These are phyloP conservation scores for Desmodesmus armatus DNA, from an alignment of 139 green algal species.

Conservation along the genomic window DNA sequence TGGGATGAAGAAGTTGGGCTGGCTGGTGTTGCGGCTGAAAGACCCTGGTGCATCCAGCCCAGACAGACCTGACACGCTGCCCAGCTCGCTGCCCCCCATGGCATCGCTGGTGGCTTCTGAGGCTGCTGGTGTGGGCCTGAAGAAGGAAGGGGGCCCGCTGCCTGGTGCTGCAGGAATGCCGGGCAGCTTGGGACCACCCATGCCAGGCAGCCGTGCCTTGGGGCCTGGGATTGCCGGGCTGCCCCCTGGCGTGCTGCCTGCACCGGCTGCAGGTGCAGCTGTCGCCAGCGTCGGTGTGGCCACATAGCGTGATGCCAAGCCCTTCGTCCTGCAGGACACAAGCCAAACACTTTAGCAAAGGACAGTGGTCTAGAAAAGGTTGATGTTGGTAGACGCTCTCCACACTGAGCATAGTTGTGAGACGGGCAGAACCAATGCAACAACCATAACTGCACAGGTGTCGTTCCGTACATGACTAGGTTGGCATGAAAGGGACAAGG, in stretches of 20 bases:
- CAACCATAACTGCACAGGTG: no score
- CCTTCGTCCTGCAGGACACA: background rate
- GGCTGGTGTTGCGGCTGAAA: background rate
- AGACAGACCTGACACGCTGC: conserved; percentile 21
- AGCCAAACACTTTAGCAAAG: no score
- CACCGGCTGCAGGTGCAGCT: background rate
- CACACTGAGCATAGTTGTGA: no score
- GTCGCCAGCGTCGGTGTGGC: background rate
- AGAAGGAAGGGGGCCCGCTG: background rate
- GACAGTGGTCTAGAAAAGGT: no score
- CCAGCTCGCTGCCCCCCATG: background rate
- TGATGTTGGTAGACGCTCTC: no score
- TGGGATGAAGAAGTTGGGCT: conserved; percentile 11
- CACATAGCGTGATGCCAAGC: conserved; percentile 3
- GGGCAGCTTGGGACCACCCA: background rate
- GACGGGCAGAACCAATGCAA: no score
- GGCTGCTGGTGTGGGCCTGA: conserved; percentile 22
- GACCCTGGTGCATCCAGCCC: background rate
- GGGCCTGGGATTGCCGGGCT: background rate
- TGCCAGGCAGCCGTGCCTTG: conserved; percentile 2
- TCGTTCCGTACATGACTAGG: no score
- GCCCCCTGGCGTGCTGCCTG: background rate
- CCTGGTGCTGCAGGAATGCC: conserved; percentile 6
- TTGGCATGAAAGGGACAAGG: no score
- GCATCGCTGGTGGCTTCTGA: conserved; percentile 6